Percentiles rank a stretch among this genome's conserved stretches.
These are phyloP conservation scores for Amanita fuliginea DNA, from an alignment of 768 basidiomycete genomes.

Conservation along the genomic window DNA sequence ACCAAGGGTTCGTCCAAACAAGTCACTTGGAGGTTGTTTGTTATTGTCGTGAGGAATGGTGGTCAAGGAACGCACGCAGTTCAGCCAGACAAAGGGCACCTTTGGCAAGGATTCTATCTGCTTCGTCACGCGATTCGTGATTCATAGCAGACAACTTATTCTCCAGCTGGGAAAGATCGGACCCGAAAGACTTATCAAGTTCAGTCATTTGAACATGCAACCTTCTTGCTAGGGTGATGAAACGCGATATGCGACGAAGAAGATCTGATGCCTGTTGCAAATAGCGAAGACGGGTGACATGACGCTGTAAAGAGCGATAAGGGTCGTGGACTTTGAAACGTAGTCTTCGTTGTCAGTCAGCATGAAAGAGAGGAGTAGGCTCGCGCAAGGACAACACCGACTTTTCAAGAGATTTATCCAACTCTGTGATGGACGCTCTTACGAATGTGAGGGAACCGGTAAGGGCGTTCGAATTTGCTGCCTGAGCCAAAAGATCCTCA, in stretches of 20 bases:
- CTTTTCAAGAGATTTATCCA: constrained; percentile 73
- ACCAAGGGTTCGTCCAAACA: constrained; percentile 33
- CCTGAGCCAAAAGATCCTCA: constrained; percentile 70
- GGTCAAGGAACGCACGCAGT: constrained; percentile 46
- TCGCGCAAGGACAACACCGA: constrained; percentile 18
- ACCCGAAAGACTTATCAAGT: constrained; percentile 24
- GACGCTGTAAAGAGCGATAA: constrained; percentile 59
- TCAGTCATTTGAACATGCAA: constrained; percentile 81
- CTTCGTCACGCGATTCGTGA: constrained; percentile 56
- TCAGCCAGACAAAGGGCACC: constrained; percentile 94
- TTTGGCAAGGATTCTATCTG: constrained; percentile 82
- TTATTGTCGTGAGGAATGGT: not conserved
- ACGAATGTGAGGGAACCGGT: constrained; percentile 61
- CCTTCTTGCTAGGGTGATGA: constrained; percentile 72
- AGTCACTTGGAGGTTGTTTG: constrained; percentile 24
- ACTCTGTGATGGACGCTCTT: constrained; percentile 56
- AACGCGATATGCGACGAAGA: constrained; percentile 74
- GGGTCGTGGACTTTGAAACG: constrained; percentile 80
- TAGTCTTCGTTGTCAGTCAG: constrained; percentile 38
- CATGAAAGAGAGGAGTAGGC: constrained; percentile 10
- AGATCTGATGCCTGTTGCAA: constrained; percentile 80
- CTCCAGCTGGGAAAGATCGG: constrained; percentile 5
- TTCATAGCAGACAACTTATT: constrained; percentile 11
- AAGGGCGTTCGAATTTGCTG: constrained; percentile 63
- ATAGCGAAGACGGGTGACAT: constrained; percentile 65